Conservation (phyloP, 2,329 filamentous ascomycete species). For the Sarocladiaceae sp. region DNA sequence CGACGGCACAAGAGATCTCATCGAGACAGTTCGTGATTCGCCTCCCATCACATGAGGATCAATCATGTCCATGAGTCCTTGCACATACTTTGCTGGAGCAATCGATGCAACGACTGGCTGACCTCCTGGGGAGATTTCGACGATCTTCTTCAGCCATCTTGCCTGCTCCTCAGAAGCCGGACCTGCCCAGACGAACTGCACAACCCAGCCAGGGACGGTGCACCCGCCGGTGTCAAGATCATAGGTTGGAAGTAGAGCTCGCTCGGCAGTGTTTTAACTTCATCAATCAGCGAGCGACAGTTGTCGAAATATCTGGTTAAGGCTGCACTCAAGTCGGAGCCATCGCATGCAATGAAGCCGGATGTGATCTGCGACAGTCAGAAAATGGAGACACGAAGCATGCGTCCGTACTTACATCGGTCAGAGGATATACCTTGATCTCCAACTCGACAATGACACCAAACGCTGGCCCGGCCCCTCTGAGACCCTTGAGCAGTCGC, state of each 20-base stretch:
- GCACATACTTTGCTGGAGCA: background rate
- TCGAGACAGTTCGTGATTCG: background rate
- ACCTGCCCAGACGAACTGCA: slow-evolving; percentile 6
- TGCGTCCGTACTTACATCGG: background rate
- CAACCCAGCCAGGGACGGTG: background rate
- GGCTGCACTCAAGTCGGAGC: background rate
- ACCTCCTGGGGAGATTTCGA: background rate
- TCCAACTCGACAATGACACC: slow-evolving; percentile 22
- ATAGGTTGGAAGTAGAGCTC: slow-evolving; percentile 9
- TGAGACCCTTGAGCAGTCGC: slow-evolving; percentile 22
- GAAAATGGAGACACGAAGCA: background rate
- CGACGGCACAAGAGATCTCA: background rate
- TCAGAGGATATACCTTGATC: slow-evolving; percentile 19
- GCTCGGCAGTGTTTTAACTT: background rate
- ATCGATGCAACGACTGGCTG: background rate
- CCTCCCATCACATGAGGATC: background rate
- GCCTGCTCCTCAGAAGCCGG: background rate
- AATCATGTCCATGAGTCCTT: background rate
- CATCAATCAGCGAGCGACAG: background rate
- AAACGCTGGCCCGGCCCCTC: slow-evolving; percentile 22
- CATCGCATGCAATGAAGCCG: background rate
- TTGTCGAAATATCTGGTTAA: slow-evolving; percentile 6
- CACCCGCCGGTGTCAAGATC: background rate
- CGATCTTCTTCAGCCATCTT: slow-evolving; percentile 1
- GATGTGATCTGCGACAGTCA: background rate